These are phyloP conservation scores for Quercus cerris DNA, from an alignment of 306 rosid genomes.

Conservation along the genomic window DNA sequence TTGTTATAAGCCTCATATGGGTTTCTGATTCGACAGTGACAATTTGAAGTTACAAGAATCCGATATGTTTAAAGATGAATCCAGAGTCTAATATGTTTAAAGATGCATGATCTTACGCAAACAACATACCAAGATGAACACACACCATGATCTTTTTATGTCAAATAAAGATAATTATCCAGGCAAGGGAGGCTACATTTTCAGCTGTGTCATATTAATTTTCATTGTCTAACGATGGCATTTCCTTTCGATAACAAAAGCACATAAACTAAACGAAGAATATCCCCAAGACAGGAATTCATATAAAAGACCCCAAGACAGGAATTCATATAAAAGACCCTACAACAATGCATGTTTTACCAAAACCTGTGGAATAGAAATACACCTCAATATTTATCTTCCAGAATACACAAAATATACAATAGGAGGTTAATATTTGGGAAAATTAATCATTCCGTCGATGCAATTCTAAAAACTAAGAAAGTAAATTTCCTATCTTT, in stretches of 20 bases:
- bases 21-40: not conserved
- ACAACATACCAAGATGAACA: not conserved
- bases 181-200: not conserved
- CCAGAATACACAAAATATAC: not conserved
- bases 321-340: not conserved
- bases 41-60: not conserved
- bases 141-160: not conserved
- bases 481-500: not conserved
- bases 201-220: not conserved
- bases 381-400: not conserved
- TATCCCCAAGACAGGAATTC: not conserved
- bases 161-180: not conserved
- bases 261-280: not conserved
- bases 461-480: not conserved
- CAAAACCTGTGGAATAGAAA: not conserved
- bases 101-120: not conserved
- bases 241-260: not conserved
- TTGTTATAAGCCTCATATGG: not conserved
- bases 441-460: not conserved
- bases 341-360: not conserved
- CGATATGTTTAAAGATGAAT: not conserved
- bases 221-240: not conserved
- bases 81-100: not conserved
- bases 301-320: not conserved
- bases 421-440: not conserved